Conservation (phyloP, 805 yeast species). For the Scheffersomyces ergatensis region DNA sequence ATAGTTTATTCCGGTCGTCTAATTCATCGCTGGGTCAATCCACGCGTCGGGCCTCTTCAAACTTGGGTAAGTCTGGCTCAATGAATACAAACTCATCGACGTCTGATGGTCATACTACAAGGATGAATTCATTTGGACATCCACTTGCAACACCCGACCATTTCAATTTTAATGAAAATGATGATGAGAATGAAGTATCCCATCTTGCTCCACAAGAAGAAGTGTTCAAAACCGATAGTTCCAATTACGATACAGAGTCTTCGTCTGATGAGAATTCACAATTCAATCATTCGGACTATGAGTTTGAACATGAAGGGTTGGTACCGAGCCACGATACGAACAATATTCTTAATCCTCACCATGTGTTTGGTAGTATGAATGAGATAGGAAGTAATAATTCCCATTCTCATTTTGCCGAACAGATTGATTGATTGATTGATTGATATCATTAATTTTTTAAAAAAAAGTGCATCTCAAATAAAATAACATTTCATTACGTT, state of each 20-base stretch:
- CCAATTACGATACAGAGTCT: slow-evolving; percentile 5
- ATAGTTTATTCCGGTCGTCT: slow-evolving; percentile 30
- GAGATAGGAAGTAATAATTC: slow-evolving; percentile 14
- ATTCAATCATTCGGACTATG: slow-evolving; percentile 17
- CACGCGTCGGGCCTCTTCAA: slow-evolving; percentile 7
- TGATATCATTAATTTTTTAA: no score
- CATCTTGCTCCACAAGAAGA: neutral
- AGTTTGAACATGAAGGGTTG: slow-evolving; percentile 11
- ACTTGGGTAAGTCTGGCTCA: slow-evolving; percentile 2
- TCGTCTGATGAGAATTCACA: slow-evolving; percentile 9
- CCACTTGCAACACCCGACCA: slow-evolving; percentile 19
- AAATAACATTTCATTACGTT: no score
- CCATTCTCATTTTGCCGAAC: slow-evolving; percentile 17
- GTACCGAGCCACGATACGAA: slow-evolving; percentile 7
- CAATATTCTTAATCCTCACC: slow-evolving; percentile 3
- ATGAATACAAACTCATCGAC: neutral
- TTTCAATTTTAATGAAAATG: slow-evolving; percentile 16
- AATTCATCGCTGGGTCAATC: slow-evolving; percentile 7
- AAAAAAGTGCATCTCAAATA: no score
- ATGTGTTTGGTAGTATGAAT: neutral
- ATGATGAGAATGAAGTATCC: neutral
- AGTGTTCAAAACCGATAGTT: slow-evolving; percentile 1
- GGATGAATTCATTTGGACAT: slow-evolving; percentile 25
- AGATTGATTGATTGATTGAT: slow-evolving; percentile 10
- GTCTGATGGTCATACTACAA: slow-evolving; percentile 7